Evolutionary conservation across 352 stramenopile species (phyloP).

Genomic region (Globisporangium cylindrosporum): DNA sequence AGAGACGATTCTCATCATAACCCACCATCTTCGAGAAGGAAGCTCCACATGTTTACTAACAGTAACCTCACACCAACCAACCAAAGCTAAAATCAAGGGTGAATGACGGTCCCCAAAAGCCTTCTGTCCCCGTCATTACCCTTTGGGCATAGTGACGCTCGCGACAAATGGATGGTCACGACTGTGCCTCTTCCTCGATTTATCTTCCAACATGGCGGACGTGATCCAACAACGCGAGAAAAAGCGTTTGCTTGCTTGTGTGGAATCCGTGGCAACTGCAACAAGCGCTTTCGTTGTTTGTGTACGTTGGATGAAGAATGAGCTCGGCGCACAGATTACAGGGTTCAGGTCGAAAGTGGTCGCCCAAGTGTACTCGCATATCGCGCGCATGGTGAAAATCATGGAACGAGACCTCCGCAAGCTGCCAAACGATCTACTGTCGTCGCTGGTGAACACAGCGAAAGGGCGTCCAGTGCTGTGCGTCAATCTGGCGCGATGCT

Average conservation of each 20-base stretch:
- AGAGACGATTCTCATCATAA: background rate
- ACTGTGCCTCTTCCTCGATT: background rate
- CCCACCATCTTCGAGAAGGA: background rate
- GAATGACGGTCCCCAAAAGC: background rate
- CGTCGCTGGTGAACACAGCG: constrained; percentile 42
- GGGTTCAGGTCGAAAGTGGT: constrained; percentile 54
- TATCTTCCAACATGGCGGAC: background rate
- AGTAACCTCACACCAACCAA: no score
- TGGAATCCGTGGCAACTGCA: no score
- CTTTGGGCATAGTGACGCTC: background rate
- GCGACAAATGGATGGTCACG: background rate
- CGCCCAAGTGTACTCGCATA: constrained; percentile 37
- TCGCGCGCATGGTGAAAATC: constrained; percentile 46
- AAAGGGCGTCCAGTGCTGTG: constrained; percentile 55
- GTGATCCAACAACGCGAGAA: no score
- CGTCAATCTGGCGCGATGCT: constrained; percentile 47
- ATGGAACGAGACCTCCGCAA: constrained; percentile 44
- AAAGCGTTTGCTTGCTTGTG: no score
- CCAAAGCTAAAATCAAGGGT: background rate
- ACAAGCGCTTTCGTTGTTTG: background rate
- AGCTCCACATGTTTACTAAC: background rate
- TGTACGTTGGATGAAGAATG: constrained; percentile 20
- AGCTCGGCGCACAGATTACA: constrained; percentile 40
- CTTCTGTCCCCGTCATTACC: background rate
- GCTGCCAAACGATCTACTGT: constrained; percentile 52